phyloP scores from a whole-genome alignment of 1,284 basidiomycete species.

The Chiua sp. region DNA sequence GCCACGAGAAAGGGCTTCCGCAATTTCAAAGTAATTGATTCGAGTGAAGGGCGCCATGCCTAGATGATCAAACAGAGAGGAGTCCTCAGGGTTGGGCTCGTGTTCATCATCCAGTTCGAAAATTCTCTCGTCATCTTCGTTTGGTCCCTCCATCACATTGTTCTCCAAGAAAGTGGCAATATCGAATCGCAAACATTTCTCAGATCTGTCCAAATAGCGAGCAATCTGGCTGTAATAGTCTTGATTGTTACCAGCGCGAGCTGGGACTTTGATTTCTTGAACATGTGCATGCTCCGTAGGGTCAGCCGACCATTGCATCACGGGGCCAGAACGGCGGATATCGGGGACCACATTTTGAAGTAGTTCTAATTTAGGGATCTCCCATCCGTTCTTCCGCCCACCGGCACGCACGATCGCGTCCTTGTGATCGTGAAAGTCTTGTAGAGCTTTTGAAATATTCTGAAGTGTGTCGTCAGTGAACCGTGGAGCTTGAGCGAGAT shows the following conservation, averaged over 20 bases:
- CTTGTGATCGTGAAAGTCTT: constrained; percentile 15
- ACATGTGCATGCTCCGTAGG: not conserved
- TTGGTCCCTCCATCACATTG: too few relatives aligned
- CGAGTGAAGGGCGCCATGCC: too few relatives aligned
- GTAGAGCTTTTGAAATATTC: not conserved
- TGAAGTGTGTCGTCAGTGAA: not conserved
- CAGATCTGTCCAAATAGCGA: not conserved
- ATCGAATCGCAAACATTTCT: not conserved
- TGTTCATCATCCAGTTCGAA: too few relatives aligned
- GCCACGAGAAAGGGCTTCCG: too few relatives aligned
- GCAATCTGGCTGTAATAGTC: not conserved
- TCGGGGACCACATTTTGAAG: constrained; percentile 17
- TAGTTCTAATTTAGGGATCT: not conserved
- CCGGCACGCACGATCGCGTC: not conserved
- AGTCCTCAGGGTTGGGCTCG: too few relatives aligned
- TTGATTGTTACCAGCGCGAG: constrained; percentile 1
- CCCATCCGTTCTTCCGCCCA: not conserved
- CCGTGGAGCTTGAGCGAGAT: not conserved
- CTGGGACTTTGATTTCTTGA: not conserved
- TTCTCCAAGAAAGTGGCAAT: not conserved
- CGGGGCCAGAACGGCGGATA: not conserved
- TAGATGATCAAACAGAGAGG: too few relatives aligned
- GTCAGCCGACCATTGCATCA: constrained; percentile 1
- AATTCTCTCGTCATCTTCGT: too few relatives aligned
- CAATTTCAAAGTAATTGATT: too few relatives aligned